These are phyloP conservation scores for Rhizopogon vesiculosus DNA, from an alignment of 768 basidiomycete species.

Conservation along the genomic window DNA sequence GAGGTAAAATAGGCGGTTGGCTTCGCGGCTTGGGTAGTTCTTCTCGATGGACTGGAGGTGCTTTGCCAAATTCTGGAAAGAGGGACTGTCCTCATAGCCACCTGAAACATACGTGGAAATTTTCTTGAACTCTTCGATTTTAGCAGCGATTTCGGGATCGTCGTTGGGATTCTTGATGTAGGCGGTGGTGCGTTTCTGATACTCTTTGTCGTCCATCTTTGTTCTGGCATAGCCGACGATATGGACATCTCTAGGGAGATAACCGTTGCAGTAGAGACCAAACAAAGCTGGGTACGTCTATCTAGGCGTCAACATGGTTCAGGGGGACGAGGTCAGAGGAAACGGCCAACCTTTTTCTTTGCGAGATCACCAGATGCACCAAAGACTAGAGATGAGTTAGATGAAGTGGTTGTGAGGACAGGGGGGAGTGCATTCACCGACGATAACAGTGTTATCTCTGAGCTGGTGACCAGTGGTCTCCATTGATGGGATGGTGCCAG, in stretches of 20 bases:
- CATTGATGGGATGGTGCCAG: slow-evolving; percentile 91
- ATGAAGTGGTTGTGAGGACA: slow-evolving; percentile 9
- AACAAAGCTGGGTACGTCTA: slow-evolving; percentile 97
- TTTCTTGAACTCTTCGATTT: slow-evolving; percentile 81
- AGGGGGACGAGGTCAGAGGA: neutral
- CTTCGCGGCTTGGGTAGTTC: slow-evolving; percentile 53
- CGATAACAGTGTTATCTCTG: slow-evolving; percentile 84
- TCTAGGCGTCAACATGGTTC: slow-evolving; percentile 41
- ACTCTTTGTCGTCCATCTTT: slow-evolving; percentile 86
- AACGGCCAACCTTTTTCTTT: slow-evolving; percentile 87
- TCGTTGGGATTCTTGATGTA: slow-evolving; percentile 81
- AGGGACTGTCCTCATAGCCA: slow-evolving; percentile 78
- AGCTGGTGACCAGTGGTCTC: slow-evolving; percentile 65
- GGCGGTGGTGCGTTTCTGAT: slow-evolving; percentile 75
- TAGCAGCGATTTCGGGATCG: slow-evolving; percentile 48
- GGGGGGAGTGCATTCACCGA: slow-evolving; percentile 51
- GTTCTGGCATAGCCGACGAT: slow-evolving; percentile 97
- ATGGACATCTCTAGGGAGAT: slow-evolving; percentile 78
- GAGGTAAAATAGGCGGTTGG: slow-evolving; percentile 92
- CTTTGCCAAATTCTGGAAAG: slow-evolving; percentile 74
- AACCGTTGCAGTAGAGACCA: slow-evolving; percentile 73
- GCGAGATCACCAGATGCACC: slow-evolving; percentile 97
- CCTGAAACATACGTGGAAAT: slow-evolving; percentile 81
- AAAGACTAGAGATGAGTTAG: slow-evolving; percentile 53
- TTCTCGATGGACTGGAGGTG: slow-evolving; percentile 78